Evolutionary conservation across 495 filamentous ascomycete species (phyloP).

Genomic region (Daldinia bambusicola): DNA sequence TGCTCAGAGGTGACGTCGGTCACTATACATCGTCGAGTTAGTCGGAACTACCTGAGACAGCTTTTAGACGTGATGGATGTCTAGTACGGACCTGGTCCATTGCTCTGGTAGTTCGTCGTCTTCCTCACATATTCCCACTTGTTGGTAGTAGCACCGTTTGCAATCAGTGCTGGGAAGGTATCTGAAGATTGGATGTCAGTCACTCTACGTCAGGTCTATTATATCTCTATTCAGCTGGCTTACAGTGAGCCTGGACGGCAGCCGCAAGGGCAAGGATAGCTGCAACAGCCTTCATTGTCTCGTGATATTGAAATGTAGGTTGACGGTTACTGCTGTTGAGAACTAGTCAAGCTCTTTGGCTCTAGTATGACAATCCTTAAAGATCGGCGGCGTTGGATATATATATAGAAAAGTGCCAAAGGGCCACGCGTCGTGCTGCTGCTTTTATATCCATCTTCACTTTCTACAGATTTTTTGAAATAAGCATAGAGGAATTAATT

Average conservation of each 20-base stretch:
- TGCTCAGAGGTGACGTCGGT: slow-evolving; percentile 55
- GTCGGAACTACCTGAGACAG: background rate
- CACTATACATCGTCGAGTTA: slow-evolving; percentile 41
- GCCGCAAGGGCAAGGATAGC: slow-evolving; percentile 41
- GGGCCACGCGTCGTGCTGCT: slow-evolving; percentile 1
- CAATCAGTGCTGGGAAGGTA: slow-evolving; percentile 48
- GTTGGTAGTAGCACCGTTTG: slow-evolving; percentile 35
- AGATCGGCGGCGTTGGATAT: slow-evolving; percentile 2
- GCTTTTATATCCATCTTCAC: slow-evolving; percentile 12
- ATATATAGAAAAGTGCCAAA: slow-evolving; percentile 6
- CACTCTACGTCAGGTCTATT: background rate
- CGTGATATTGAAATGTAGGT: background rate
- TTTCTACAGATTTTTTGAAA: slow-evolving; percentile 22
- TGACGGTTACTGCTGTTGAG: background rate
- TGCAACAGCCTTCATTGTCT: slow-evolving; percentile 42
- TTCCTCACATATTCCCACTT: slow-evolving; percentile 54
- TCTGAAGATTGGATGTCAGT: slow-evolving; percentile 35
- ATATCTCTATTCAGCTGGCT: background rate
- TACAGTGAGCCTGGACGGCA: slow-evolving; percentile 46
- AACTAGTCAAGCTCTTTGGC: background rate
- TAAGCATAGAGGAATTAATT: slow-evolving; percentile 11
- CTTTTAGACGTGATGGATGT: background rate
- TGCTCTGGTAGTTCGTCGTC: slow-evolving; percentile 54
- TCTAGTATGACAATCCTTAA: background rate
- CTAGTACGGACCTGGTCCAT: slow-evolving; percentile 47